A percentile compares a stretch with the other conserved stretches of the same genome.
phyloP scores from a whole-genome alignment of 2,329 filamentous ascomycete species.

The Epichloe glyceriae region DNA sequence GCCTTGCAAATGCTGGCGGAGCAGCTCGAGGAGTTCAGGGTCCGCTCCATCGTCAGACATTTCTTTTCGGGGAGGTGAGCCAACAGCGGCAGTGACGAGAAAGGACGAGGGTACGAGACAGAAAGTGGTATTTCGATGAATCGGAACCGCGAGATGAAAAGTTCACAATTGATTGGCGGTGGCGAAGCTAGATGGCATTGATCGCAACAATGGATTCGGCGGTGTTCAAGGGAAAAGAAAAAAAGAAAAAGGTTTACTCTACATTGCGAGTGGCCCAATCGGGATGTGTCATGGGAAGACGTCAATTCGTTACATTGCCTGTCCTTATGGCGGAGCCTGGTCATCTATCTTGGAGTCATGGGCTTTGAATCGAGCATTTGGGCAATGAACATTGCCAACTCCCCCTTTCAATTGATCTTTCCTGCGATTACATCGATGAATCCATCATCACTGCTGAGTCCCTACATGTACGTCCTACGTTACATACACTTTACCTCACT shows the following conservation, averaged over 20 bases:
- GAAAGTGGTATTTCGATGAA: not conserved
- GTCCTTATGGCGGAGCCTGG: not conserved
- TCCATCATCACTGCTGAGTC: no score
- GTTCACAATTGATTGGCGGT: not conserved
- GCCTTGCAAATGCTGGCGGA: slow-evolving; percentile 65
- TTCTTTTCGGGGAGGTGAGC: not conserved
- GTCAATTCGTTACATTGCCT: not conserved
- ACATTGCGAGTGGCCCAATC: slow-evolving; percentile 1
- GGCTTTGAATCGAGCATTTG: not conserved
- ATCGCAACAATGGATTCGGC: not conserved
- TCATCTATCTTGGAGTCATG: not conserved
- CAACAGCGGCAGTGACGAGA: slow-evolving; percentile 9
- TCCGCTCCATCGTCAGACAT: slow-evolving; percentile 89
- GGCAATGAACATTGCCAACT: no score
- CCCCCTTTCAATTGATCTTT: not conserved
- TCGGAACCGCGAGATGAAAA: not conserved
- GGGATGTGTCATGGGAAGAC: not conserved
- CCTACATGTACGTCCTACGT: no score
- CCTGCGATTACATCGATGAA: no score
- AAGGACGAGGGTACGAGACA: not conserved
- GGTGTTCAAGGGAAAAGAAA: not conserved
- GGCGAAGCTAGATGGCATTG: not conserved
- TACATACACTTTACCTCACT: no score
- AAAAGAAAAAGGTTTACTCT: not conserved
- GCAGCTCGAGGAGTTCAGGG: slow-evolving; percentile 71